phyloP scores from a whole-genome alignment of 352 stramenopile species.

The Nothophytophthora sp. region DNA sequence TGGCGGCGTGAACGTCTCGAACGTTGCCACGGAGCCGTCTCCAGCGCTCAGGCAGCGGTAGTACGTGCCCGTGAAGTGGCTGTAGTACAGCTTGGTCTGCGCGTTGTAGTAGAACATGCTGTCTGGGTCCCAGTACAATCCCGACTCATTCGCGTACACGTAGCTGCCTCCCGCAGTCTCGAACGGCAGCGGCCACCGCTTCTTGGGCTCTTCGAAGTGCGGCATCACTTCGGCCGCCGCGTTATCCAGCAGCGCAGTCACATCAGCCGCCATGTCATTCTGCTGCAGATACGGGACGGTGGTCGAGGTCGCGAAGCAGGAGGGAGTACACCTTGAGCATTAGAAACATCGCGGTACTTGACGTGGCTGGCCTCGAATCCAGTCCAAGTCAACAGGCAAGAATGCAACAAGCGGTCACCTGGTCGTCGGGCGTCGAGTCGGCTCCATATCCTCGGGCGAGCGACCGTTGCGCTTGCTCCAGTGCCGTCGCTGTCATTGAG shows the following conservation, averaged over 20 bases:
- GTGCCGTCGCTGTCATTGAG: slow-evolving; percentile 55
- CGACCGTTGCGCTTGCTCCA: slow-evolving; percentile 85
- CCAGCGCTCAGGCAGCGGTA: slow-evolving; percentile 40
- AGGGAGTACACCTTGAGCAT: slow-evolving; percentile 28
- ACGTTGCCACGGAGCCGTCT: slow-evolving; percentile 29
- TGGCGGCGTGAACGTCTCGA: slow-evolving; percentile 50
- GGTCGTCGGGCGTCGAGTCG: slow-evolving; percentile 33
- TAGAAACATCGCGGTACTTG: slow-evolving; percentile 25
- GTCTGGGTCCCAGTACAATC: slow-evolving; percentile 79
- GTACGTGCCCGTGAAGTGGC: slow-evolving; percentile 67
- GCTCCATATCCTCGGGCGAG: slow-evolving; percentile 54
- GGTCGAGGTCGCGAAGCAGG: slow-evolving; percentile 2
- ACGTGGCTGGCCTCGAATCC: slow-evolving; percentile 11
- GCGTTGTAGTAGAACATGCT: slow-evolving; percentile 88
- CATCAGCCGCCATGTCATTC: slow-evolving; percentile 43
- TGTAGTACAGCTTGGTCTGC: slow-evolving; percentile 76
- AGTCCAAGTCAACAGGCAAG: slow-evolving; percentile 30
- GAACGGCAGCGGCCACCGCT: slow-evolving; percentile 76
- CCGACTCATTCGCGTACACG: slow-evolving; percentile 61
- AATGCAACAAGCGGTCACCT: slow-evolving; percentile 43
- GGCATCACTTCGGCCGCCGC: slow-evolving; percentile 59
- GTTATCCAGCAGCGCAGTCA: slow-evolving; percentile 58
- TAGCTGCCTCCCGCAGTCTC: slow-evolving; percentile 81
- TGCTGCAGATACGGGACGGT: slow-evolving; percentile 15
- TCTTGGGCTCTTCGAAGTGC: slow-evolving; percentile 72